A percentile compares a stretch with the other conserved stretches of the same genome.
Conservation (phyloP, 2,329 filamentous ascomycete genomes). For the Scytalidium lignicola region DNA sequence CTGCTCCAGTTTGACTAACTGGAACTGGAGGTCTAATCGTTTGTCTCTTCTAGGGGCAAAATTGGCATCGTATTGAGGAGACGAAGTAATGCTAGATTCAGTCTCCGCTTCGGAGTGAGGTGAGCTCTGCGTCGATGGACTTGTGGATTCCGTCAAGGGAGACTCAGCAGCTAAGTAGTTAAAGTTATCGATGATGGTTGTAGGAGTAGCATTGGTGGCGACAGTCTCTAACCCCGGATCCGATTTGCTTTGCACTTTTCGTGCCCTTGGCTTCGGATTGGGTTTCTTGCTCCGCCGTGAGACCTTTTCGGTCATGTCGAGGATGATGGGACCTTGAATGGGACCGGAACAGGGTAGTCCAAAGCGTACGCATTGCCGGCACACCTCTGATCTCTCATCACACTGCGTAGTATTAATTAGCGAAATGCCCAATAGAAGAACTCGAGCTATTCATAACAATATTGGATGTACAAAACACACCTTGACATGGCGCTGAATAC, state of each 20-base stretch:
- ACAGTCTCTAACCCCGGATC: neutral
- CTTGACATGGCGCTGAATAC: slow-evolving; percentile 5
- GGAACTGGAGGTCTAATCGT: neutral
- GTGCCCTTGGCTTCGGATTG: neutral
- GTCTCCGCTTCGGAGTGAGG: neutral
- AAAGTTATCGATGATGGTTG: neutral
- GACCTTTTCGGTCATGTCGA: slow-evolving; percentile 5
- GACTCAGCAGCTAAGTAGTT: neutral
- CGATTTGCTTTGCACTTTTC: neutral
- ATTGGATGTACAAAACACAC: neutral
- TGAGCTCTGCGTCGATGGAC: neutral
- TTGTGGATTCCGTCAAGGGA: neutral
- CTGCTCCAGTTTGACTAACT: neutral
- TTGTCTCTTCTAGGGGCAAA: neutral
- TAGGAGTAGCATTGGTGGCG: neutral
- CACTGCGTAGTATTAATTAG: slow-evolving; percentile 1
- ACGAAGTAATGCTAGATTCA: neutral
- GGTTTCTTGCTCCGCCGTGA: neutral
- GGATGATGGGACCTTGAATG: slow-evolving; percentile 1
- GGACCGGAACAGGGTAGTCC: slow-evolving; percentile 3
- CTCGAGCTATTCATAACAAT: too few relatives aligned
- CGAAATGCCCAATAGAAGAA: neutral
- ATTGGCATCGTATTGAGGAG: neutral
- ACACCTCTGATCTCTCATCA: slow-evolving; percentile 2
- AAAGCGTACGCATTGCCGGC: slow-evolving; percentile 6